Base-by-base conservation (phyloP, 495 filamentous ascomycete genomes). In the Aspergillus sclerotiicarbonarius region DNA sequence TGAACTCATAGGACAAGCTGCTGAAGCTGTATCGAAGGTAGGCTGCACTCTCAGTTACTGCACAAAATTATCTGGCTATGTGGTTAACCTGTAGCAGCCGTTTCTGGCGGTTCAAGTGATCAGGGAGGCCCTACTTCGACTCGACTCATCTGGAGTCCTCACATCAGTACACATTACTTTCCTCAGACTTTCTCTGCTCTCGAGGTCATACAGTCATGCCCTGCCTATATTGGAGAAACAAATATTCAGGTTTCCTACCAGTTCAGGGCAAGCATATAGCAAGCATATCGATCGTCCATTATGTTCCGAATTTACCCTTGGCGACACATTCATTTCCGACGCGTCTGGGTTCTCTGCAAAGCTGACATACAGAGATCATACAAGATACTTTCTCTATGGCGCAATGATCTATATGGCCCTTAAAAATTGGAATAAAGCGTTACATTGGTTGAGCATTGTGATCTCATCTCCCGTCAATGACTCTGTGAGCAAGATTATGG, bases 311-410 rank as follows among this genome's bases (percentile, higher is more conserved):
- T 59, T 75, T 43, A 67, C 69, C 20, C 67, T 71, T 2, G 64
- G 61, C 62, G 31, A 70, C 62, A 55, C 68, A 10, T 90, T 84
- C 62, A 81, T 92, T 15, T 84, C 81, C 2, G 59, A 72, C 19
- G 65, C 76, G 1, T 80, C 82, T 1, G 85, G 83, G 4, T 74
- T 93, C 47, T 84, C 86, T 9, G 62, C 69, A 0, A 77, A 77
- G 31, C 51, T 96, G 18, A 80, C 74, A 16, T 71, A 81, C 56
- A 71, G 76, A 47, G 77, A 85, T 43, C 78, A 92, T 45, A 70
- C 95, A 20, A 83, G 87, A 60, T 97, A 96, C 71, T 91, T 91
- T 62, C 70, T 94, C 4, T 78, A 88, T 49, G 84, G 88, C 48
- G 92, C 86, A 20, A 84, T 91, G 82, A 78, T 91, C 53, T 95